A percentile compares a stretch with the other conserved stretches of the same genome.
Conservation (phyloP, 495 filamentous ascomycete species). For the Penicillium dipodomyicola region DNA sequence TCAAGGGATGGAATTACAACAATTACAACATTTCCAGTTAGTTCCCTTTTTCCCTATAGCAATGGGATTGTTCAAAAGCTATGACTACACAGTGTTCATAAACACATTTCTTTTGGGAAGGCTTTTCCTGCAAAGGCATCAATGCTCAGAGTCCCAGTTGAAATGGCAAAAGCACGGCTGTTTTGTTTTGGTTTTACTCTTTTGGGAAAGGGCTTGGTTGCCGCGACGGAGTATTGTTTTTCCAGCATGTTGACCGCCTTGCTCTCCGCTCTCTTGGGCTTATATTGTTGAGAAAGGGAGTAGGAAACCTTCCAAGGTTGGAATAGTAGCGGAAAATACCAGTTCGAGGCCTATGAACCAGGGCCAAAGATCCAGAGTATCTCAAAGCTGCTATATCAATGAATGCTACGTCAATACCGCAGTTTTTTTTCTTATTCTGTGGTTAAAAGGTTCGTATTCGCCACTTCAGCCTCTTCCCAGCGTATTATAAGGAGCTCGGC, state of each 20-base stretch:
- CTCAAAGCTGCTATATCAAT: neutral
- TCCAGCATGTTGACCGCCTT: slow-evolving; percentile 2
- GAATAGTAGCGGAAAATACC: neutral
- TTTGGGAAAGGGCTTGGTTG: slow-evolving; percentile 17
- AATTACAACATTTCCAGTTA: neutral
- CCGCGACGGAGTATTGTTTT: slow-evolving; percentile 1
- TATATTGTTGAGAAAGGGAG: neutral
- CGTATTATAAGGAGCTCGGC: neutral
- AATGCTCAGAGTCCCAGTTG: neutral
- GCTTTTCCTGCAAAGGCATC: neutral
- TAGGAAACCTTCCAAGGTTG: too few species aligned
- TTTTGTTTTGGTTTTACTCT: slow-evolving; percentile 42
- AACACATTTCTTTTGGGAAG: too few species aligned
- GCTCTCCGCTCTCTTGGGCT: slow-evolving; percentile 1
- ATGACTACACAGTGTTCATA: neutral
- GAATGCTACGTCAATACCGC: neutral
- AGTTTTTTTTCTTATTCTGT: neutral
- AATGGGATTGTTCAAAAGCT: neutral
- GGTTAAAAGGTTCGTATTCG: neutral
- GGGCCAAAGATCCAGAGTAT: neutral
- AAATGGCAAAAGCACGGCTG: neutral
- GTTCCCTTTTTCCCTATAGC: neutral
- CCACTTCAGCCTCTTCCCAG: neutral
- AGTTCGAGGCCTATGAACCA: neutral
- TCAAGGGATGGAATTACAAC: slow-evolving; percentile 18